Evolutionary conservation across 2,329 filamentous ascomycete species (phyloP).

Genomic region (Verticillium klebahnii): DNA sequence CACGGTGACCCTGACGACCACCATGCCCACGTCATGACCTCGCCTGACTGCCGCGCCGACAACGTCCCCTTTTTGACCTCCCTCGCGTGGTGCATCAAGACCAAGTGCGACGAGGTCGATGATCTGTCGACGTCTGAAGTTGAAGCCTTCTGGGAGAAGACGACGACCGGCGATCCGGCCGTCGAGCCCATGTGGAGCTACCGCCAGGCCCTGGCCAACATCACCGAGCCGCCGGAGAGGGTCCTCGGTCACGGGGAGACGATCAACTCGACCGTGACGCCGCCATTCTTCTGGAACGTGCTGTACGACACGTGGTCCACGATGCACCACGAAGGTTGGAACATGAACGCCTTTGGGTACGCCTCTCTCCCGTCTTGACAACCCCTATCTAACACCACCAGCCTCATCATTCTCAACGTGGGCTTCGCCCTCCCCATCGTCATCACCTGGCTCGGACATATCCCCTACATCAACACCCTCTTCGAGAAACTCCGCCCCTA

Average conservation of each 20-base stretch:
- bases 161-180: neutral
- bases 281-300: neutral
- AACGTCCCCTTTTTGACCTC: slow-evolving; percentile 4
- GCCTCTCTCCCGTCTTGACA: too few relatives aligned
- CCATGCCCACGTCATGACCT: slow-evolving; percentile 2
- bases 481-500: slow-evolving; percentile 17
- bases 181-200: neutral
- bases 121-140: neutral
- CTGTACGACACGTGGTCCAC: too few relatives aligned
- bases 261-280: neutral
- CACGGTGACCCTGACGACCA: neutral
- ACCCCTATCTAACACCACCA: too few relatives aligned
- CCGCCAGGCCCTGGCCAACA: neutral
- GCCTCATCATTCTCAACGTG: neutral
- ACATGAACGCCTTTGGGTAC: too few relatives aligned
- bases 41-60: slow-evolving; percentile 6
- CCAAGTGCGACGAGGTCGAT: slow-evolving; percentile 3
- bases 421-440: neutral
- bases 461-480: neutral
- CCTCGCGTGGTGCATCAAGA: slow-evolving; percentile 8
- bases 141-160: slow-evolving; percentile 3
- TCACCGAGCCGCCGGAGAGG: neutral
- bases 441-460: neutral
- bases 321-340: too few relatives aligned
- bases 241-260: neutral